phyloP scores from a whole-genome alignment of 2,329 filamentous ascomycete species.

The Xylogone sp. region DNA sequence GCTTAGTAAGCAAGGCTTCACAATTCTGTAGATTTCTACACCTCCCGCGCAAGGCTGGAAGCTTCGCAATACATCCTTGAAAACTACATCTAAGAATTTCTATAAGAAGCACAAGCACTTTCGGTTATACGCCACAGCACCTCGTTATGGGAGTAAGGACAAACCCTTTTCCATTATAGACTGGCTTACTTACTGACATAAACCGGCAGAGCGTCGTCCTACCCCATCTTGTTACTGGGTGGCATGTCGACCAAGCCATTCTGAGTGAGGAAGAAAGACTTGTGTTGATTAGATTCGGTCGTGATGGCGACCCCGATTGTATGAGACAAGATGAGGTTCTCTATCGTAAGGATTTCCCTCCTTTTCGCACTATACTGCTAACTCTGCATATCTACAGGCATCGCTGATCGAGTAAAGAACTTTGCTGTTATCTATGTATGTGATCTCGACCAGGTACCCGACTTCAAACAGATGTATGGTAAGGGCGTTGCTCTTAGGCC shows the following conservation, averaged over 20 bases:
- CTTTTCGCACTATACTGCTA: not conserved
- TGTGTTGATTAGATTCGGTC: constrained; percentile 89
- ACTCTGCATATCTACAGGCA: constrained; percentile 36
- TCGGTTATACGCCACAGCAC: too few relatives aligned
- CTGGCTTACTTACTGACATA: too few relatives aligned
- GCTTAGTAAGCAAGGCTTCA: too few relatives aligned
- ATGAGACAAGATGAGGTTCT: constrained; percentile 90
- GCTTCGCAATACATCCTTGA: too few relatives aligned
- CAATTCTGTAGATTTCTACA: too few relatives aligned
- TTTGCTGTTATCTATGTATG: constrained; percentile 91
- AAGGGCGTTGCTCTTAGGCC: too few relatives aligned
- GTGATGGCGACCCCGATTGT: constrained; percentile 77
- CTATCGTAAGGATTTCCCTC: constrained; percentile 52
- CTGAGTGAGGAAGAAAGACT: constrained; percentile 84
- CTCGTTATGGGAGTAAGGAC: too few relatives aligned
- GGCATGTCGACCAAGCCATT: constrained; percentile 98
- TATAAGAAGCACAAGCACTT: too few relatives aligned
- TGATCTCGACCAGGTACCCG: constrained; percentile 85
- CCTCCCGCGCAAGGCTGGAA: too few relatives aligned
- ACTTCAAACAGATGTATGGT: constrained; percentile 95
- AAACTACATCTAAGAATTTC: too few relatives aligned
- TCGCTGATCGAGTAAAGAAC: constrained; percentile 91
- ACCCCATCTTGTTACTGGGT: constrained; percentile 85
- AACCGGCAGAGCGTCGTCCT: too few relatives aligned
- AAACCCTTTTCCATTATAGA: too few relatives aligned